Base-by-base conservation (phyloP, 805 yeast genomes). In the Saturnispora silvae region DNA sequence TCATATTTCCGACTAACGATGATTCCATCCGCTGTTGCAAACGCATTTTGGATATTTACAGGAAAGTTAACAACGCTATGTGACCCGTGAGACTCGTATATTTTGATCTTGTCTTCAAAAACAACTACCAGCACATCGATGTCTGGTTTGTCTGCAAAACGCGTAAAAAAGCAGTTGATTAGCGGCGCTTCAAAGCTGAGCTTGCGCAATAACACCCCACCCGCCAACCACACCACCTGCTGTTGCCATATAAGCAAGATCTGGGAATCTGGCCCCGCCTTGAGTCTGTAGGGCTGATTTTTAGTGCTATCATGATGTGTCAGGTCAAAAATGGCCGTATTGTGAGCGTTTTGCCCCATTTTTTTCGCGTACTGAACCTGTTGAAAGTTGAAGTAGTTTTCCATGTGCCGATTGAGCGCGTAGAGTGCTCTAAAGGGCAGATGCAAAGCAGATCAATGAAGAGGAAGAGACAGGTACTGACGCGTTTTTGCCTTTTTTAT, bases 21-120 rank as follows among this genome's bases (percentile, higher is more conserved):
- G 3, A 84, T 50, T 0, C 96, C 96, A 28, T 71, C 66, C 18
- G 73, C 75, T 48, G 75, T 80, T 9, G 80, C 68, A 42, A 79
- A 68, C 2, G 80, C 87, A 20, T 63, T 63, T 26, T 61, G 65
- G 19, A 82, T 67, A 5, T 61, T 60, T 45, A 85, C 82, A 0
- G 96, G 94, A 43, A 86, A 72, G 45, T 75, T 75, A 9, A 77
- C 69, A 1, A 70, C 65, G 40, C 72, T 72, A 1, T 71, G 63
- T 20, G 71, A 65, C 2, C 92, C 92, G 41, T 70, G 70, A 4
- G 59, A 56, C 39, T 70, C 70, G 51, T 79, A 83, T 1, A 83
- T 65, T 41, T 77, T 64, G 0, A 81, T 81, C 5, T 72, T 63
- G 38, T 76, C 80, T 28, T 56, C 54, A 34, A 81, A 56, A 22